A percentile compares a stretch with the other conserved stretches of the same genome.
phyloP scores from a whole-genome alignment of 352 stramenopile species.

The Phytophthora cryptogea region DNA sequence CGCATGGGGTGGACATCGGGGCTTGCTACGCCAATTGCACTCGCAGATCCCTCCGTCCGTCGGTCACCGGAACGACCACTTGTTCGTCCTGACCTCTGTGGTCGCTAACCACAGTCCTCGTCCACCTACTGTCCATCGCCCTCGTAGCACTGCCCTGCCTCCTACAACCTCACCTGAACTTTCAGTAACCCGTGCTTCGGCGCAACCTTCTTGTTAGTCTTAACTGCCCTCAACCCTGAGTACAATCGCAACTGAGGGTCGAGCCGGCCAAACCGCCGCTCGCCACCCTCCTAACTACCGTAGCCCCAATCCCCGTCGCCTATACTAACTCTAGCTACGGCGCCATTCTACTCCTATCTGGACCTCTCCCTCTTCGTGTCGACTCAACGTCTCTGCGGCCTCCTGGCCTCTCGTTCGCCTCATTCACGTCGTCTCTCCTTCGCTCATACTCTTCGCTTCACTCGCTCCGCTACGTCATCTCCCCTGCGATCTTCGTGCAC shows the following conservation, averaged over 20 bases:
- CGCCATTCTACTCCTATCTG: background rate
- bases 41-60: too few species aligned
- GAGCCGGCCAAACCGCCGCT: background rate
- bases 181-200: background rate
- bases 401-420: background rate
- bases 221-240: background rate
- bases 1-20: too few species aligned
- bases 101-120: background rate
- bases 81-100: background rate
- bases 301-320: background rate
- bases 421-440: background rate
- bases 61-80: too few species aligned
- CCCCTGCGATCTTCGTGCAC: background rate
- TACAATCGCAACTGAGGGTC: conserved; percentile 1
- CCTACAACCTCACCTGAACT: conserved; percentile 1
- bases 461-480: background rate
- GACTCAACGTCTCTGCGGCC: background rate
- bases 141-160: background rate
- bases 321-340: conserved; percentile 1
- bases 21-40: too few species aligned
- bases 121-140: background rate
- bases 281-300: background rate
- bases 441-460: background rate
- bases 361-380: background rate
- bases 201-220: background rate